A percentile compares a stretch with the other conserved stretches of the same genome.
Conservation (phyloP, 177 flowering plant genomes). For the Telopea speciosissima region DNA sequence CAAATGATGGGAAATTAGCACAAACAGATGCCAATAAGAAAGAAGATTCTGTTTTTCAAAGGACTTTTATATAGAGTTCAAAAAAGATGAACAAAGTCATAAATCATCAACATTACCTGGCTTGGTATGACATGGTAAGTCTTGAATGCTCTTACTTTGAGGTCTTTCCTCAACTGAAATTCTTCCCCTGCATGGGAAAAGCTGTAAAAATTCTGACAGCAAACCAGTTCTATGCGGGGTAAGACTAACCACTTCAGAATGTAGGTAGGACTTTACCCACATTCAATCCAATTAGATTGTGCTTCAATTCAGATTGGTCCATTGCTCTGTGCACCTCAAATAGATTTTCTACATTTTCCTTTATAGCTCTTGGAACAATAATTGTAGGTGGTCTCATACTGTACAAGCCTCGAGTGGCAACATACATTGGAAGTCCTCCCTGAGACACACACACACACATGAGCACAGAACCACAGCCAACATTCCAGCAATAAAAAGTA, state of each 20-base stretch:
- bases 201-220: not conserved
- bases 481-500: not conserved
- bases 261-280: slow-evolving; percentile 45
- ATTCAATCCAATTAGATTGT: slow-evolving; percentile 60
- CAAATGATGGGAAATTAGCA: not conserved
- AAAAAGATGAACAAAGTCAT: not conserved
- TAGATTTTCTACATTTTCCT: slow-evolving; percentile 60
- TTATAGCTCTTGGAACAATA: slow-evolving; percentile 61
- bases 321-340: slow-evolving; percentile 74
- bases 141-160: slow-evolving; percentile 77
- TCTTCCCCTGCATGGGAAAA: slow-evolving; percentile 63
- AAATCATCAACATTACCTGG: slow-evolving; percentile 44
- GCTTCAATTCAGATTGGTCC: slow-evolving; percentile 74
- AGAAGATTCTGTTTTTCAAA: too few species aligned
- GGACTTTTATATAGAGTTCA: not conserved
- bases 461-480: not conserved
- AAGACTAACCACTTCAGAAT: not conserved
- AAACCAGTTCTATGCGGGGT: not conserved
- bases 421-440: slow-evolving; percentile 98
- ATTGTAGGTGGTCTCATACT: slow-evolving; percentile 81
- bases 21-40: too few species aligned
- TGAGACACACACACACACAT: slow-evolving; percentile 18
- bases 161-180: slow-evolving; percentile 56
- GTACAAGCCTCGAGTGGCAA: slow-evolving; percentile 82
- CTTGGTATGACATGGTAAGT: slow-evolving; percentile 79